Conservation (phyloP, 345 rosid genomes). For the Pistacia integerrima region DNA sequence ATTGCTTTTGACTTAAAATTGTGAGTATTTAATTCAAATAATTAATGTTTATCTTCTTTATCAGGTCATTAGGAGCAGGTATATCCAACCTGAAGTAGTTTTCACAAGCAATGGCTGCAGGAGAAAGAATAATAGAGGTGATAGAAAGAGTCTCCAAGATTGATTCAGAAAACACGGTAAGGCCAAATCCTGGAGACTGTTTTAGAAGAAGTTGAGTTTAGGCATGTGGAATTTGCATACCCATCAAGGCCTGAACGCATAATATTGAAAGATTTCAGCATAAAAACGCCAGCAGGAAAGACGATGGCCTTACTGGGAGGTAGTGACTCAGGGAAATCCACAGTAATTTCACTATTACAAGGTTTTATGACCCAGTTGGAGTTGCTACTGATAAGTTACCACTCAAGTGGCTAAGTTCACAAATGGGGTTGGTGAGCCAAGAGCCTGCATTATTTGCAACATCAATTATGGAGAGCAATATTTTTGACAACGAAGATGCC, state of each 20-base stretch:
- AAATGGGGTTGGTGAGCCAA: constrained; percentile 77
- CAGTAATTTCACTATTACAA: constrained; percentile 76
- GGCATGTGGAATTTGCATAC: constrained; percentile 59
- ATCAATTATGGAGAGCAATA: constrained; percentile 67
- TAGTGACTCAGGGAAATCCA: constrained; percentile 91
- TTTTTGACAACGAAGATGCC: constrained; percentile 74
- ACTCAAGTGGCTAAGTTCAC: constrained; percentile 83
- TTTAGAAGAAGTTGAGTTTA: constrained; percentile 63
- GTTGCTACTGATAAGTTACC: constrained; percentile 54
- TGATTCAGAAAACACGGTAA: constrained; percentile 49
- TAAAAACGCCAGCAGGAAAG: constrained; percentile 59
- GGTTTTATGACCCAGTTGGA: constrained; percentile 75
- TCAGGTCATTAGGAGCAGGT: constrained; percentile 62
- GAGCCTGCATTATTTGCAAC: constrained; percentile 79
- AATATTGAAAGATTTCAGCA: constrained; percentile 57
- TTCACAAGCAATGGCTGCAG: constrained; percentile 64
- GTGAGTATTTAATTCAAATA: too few relatives aligned
- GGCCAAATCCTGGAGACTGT: constrained; percentile 48
- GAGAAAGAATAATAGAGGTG: constrained; percentile 57
- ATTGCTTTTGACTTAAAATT: background rate
- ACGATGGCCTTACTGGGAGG: constrained; percentile 84
- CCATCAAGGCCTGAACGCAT: constrained; percentile 68
- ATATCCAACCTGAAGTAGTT: constrained; percentile 67
- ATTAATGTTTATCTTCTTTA: background rate
- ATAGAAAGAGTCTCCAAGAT: constrained; percentile 68